These are phyloP conservation scores for Russula vinacea DNA, from an alignment of 768 basidiomycete species.

Conservation along the genomic window DNA sequence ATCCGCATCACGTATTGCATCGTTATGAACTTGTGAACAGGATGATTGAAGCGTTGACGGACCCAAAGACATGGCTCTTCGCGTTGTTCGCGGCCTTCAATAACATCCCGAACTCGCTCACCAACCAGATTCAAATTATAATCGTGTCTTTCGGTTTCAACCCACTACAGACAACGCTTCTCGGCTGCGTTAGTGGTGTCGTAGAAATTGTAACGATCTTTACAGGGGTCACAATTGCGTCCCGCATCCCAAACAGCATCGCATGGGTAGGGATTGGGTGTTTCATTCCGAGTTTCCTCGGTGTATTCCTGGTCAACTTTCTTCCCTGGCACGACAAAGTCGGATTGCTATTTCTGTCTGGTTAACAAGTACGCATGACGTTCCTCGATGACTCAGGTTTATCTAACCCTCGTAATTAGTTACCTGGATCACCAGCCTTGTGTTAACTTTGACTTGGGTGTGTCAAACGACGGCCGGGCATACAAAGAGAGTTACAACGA, in stretches of 20 bases:
- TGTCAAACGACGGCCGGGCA: slow-evolving; percentile 65
- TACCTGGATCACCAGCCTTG: slow-evolving; percentile 56
- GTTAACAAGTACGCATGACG: slow-evolving; percentile 45
- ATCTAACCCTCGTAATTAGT: slow-evolving; percentile 33
- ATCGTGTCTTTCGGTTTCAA: slow-evolving; percentile 64
- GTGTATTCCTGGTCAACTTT: slow-evolving; percentile 58
- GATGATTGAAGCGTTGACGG: slow-evolving; percentile 62
- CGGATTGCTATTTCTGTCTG: slow-evolving; percentile 60
- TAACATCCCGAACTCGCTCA: slow-evolving; percentile 64
- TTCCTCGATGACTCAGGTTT: not conserved
- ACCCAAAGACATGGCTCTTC: slow-evolving; percentile 77
- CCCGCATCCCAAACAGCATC: slow-evolving; percentile 54
- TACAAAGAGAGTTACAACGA: slow-evolving; percentile 66
- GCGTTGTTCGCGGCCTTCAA: slow-evolving; percentile 60
- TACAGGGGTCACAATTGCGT: slow-evolving; percentile 57
- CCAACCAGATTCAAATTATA: slow-evolving; percentile 64
- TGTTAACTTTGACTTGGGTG: slow-evolving; percentile 61
- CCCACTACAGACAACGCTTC: slow-evolving; percentile 61
- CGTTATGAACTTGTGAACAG: slow-evolving; percentile 36
- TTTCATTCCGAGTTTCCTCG: slow-evolving; percentile 62
- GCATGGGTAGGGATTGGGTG: slow-evolving; percentile 64
- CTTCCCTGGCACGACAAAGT: slow-evolving; percentile 64
- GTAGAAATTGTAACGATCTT: slow-evolving; percentile 69
- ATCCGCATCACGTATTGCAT: not conserved
- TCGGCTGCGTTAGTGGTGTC: slow-evolving; percentile 62